These are phyloP conservation scores for Coemansia sp. DNA, from an alignment of 192 early-diverging fungal genomes.

Conservation along the genomic window DNA sequence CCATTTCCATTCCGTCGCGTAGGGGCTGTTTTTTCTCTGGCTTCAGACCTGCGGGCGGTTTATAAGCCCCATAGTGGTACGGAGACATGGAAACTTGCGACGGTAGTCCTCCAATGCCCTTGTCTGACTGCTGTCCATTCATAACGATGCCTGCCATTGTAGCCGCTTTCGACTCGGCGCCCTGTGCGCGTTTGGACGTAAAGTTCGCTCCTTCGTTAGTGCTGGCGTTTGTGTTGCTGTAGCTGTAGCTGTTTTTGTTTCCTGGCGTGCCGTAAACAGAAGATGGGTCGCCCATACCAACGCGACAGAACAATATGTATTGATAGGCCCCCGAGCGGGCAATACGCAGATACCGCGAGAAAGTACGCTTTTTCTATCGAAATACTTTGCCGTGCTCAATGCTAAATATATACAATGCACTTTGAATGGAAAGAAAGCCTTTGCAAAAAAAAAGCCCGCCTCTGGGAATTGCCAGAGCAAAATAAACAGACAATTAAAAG, in stretches of 20 bases:
- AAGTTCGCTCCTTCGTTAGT: not conserved
- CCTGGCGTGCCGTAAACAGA: constrained; percentile 1
- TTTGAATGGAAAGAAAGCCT: not conserved
- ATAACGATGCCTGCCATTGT: constrained; percentile 47
- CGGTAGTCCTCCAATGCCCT: constrained; percentile 29
- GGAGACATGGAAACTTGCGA: constrained; percentile 26
- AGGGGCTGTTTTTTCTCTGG: not conserved
- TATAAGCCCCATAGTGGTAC: constrained; percentile 25
- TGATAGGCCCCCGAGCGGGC: not conserved
- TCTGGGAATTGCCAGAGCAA: not conserved
- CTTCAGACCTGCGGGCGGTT: not conserved
- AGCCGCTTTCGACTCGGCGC: not conserved
- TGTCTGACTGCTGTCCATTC: constrained; percentile 33
- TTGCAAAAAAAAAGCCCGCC: not conserved
- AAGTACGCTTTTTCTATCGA: not conserved
- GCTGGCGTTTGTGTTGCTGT: not conserved
- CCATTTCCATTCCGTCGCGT: constrained; percentile 3
- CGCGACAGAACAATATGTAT: not conserved
- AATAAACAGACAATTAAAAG: not conserved
- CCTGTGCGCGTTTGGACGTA: not conserved
- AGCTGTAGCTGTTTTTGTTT: not conserved
- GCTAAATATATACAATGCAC: constrained; percentile 8
- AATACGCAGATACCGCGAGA: not conserved
- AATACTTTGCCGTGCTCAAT: not conserved
- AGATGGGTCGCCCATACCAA: constrained; percentile 6